Conservation (phyloP, 1,284 basidiomycete species). For the Tausonia pullulans region DNA sequence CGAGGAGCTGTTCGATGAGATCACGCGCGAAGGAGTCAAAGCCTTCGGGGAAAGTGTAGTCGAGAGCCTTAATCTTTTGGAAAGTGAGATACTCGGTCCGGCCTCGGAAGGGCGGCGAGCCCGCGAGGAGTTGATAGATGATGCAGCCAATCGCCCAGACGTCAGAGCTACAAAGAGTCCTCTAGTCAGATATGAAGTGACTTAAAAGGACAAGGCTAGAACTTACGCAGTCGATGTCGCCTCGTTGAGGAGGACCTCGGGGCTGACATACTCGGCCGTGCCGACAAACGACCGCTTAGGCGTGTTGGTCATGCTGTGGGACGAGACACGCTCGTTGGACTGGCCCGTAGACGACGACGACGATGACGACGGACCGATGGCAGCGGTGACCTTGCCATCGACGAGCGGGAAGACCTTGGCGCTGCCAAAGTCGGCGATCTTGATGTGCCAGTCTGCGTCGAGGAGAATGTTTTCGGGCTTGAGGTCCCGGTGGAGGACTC, state of each 20-base stretch:
- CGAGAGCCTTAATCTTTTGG: constrained; percentile 43
- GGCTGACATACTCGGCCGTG: constrained; percentile 90
- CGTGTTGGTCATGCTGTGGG: background rate
- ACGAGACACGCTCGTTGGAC: too few relatives aligned
- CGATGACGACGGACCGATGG: too few relatives aligned
- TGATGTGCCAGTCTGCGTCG: constrained; percentile 72
- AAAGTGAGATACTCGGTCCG: constrained; percentile 48
- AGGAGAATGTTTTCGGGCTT: constrained; percentile 91
- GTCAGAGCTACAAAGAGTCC: constrained; percentile 32
- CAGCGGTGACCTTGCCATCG: constrained; percentile 5
- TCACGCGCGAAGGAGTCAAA: constrained; percentile 39
- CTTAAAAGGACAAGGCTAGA: background rate
- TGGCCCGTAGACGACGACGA: too few relatives aligned
- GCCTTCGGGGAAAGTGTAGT: constrained; percentile 38
- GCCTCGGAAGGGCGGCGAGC: constrained; percentile 44
- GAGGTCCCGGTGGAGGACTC: constrained; percentile 82
- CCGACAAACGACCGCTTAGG: constrained; percentile 70
- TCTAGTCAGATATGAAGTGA: background rate
- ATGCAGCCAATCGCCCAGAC: constrained; percentile 48
- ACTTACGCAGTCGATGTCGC: constrained; percentile 37
- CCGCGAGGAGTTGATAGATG: constrained; percentile 42
- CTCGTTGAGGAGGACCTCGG: constrained; percentile 72
- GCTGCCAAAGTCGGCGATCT: constrained; percentile 95
- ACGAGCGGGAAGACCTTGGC: constrained; percentile 59
- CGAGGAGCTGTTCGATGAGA: constrained; percentile 37